Evolutionary conservation across 805 yeast species (phyloP).

Genomic region (Jamesozyma rosinii): DNA sequence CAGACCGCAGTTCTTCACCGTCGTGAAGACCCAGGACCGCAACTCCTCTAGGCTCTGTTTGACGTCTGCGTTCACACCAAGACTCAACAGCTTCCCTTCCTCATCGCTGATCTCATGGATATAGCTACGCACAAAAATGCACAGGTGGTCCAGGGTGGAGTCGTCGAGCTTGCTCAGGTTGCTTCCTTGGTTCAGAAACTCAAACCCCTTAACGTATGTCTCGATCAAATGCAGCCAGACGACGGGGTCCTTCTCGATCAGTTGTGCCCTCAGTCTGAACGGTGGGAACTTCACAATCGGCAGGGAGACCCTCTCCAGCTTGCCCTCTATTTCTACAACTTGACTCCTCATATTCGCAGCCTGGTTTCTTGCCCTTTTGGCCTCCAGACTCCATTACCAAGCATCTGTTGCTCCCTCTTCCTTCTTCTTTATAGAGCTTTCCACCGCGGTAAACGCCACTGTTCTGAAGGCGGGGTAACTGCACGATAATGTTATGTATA

Average conservation of each 20-base stretch:
- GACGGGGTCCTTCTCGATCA: conserved; percentile 75
- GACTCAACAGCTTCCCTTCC: conserved; percentile 48
- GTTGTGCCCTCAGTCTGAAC: conserved; percentile 61
- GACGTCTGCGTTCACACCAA: conserved; percentile 69
- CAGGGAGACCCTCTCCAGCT: conserved; percentile 24
- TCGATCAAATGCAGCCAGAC: conserved; percentile 70
- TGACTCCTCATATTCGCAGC: neutral
- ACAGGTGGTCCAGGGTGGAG: conserved; percentile 50
- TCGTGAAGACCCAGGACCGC: conserved; percentile 41
- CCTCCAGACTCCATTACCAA: neutral
- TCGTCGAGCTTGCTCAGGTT: conserved; percentile 37
- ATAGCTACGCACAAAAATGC: conserved; percentile 47
- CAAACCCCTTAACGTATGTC: conserved; percentile 47
- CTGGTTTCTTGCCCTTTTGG: no score
- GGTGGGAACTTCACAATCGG: conserved; percentile 71
- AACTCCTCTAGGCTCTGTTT: conserved; percentile 41
- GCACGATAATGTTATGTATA: no score
- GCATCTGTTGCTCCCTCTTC: neutral
- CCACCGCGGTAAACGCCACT: no score
- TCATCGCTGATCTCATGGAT: conserved; percentile 56
- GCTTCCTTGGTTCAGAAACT: conserved; percentile 29
- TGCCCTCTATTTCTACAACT: conserved; percentile 17
- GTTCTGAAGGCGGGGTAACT: no score
- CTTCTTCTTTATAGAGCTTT: no score
- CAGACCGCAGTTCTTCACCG: conserved; percentile 44